A percentile compares a stretch with the other conserved stretches of the same genome.
phyloP scores from a whole-genome alignment of 2,329 filamentous ascomycete genomes.

The Exophiala xenobiotica region DNA sequence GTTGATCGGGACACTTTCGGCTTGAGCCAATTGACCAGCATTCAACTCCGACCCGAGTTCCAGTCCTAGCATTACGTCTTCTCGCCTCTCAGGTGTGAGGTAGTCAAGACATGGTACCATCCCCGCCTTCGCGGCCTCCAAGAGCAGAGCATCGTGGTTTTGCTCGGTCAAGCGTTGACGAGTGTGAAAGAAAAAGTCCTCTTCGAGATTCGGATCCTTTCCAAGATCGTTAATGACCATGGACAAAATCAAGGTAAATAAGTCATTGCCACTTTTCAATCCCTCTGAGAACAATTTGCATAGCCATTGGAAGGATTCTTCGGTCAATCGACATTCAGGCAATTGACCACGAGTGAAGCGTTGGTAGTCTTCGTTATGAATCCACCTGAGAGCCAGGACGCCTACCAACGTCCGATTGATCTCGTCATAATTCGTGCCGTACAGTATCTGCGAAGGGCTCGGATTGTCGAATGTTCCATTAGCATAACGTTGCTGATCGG shows the following conservation, averaged over 20 bases:
- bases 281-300: conserved; percentile 27
- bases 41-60: conserved; percentile 40
- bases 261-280: conserved; percentile 26
- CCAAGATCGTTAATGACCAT: conserved; percentile 42
- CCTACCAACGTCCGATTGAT: conserved; percentile 43
- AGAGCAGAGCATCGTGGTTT: conserved; percentile 38
- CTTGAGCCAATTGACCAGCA: conserved; percentile 42
- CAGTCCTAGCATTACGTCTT: conserved; percentile 37
- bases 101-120: conserved; percentile 34
- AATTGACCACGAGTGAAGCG: conserved; percentile 35
- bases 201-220: conserved; percentile 37
- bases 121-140: conserved; percentile 32
- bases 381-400: conserved; percentile 40
- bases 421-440: conserved; percentile 37
- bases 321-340: conserved; percentile 28
- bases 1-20: conserved; percentile 37
- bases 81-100: conserved; percentile 25
- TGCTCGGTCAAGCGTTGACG: conserved; percentile 7
- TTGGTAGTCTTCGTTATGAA: conserved; percentile 38
- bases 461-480: conserved; percentile 24
- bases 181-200: conserved; percentile 25
- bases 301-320: conserved; percentile 35
- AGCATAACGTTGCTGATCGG: conserved; percentile 12
- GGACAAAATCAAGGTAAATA: conserved; percentile 37
- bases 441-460: conserved; percentile 35